Conservation (phyloP, 192 early-diverging fungal genomes). For the Podila verticillata region DNA sequence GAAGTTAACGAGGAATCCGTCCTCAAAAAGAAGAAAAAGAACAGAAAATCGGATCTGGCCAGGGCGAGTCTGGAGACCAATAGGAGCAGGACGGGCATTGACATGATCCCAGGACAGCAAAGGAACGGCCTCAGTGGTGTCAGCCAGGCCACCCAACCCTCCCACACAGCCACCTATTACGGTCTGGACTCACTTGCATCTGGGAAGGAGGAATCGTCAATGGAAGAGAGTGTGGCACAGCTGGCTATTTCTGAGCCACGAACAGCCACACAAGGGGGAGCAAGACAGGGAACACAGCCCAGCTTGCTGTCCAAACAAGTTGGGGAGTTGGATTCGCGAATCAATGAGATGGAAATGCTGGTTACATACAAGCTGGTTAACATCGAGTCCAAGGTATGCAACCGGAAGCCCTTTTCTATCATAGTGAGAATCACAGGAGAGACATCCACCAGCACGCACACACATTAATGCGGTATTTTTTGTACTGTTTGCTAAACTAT, state of each 20-base stretch:
- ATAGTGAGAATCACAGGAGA: neutral
- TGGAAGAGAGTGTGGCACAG: conserved; percentile 1
- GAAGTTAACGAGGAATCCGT: conserved; percentile 4
- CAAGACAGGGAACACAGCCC: neutral
- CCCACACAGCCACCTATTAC: neutral
- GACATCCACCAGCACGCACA: neutral
- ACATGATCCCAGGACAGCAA: neutral
- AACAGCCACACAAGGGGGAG: conserved; percentile 2
- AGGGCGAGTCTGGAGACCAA: neutral
- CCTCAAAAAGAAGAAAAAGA: neutral
- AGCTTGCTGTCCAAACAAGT: conserved; percentile 8
- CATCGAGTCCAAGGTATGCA: conserved; percentile 33
- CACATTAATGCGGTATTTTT: neutral
- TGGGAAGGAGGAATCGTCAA: too few species aligned
- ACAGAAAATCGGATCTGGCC: neutral
- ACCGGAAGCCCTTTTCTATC: neutral
- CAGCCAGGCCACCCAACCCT: neutral
- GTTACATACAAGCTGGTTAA: conserved; percentile 25
- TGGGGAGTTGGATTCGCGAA: conserved; percentile 23
- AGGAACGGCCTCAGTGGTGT: neutral
- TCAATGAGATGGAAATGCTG: conserved; percentile 28
- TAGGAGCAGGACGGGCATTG: neutral
- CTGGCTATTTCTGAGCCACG: neutral
- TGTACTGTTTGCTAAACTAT: neutral
- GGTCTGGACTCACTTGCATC: too few species aligned